Evolutionary conservation across 805 yeast species (phyloP).

Genomic region (Metschnikowia kofuensis): DNA sequence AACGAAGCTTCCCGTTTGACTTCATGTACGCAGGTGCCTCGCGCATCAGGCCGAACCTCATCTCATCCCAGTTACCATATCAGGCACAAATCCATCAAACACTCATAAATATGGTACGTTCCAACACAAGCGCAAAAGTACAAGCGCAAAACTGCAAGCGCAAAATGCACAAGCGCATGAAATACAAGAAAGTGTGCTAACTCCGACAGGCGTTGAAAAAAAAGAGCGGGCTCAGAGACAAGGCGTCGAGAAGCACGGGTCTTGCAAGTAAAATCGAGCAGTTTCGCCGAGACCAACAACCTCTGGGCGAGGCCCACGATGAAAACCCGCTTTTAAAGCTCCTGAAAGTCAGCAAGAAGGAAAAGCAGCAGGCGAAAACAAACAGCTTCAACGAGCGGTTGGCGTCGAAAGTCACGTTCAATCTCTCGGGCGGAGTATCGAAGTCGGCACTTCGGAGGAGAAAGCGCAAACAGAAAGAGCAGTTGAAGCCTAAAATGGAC

Average conservation of each 20-base stretch:
- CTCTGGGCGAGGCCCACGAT: slow-evolving; percentile 19
- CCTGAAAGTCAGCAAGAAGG: slow-evolving; percentile 51
- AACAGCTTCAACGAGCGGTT: slow-evolving; percentile 34
- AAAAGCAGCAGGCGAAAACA: slow-evolving; percentile 43
- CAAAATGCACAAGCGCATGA: no score
- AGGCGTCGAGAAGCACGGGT: slow-evolving; percentile 22
- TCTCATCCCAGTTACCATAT: no score
- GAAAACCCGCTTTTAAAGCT: slow-evolving; percentile 53
- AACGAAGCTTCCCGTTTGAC: no score
- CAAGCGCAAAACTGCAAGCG: no score
- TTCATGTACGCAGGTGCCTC: no score
- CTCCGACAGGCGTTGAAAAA: slow-evolving; percentile 24
- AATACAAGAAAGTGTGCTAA: no score
- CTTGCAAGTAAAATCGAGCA: slow-evolving; percentile 27
- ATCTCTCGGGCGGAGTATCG: slow-evolving; percentile 49
- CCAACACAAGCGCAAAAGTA: no score
- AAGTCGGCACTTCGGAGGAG: slow-evolving; percentile 66
- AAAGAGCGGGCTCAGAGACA: slow-evolving; percentile 35
- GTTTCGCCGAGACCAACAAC: slow-evolving; percentile 20
- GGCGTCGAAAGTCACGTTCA: slow-evolving; percentile 27
- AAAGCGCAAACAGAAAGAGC: slow-evolving; percentile 56
- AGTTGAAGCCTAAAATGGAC: slow-evolving; percentile 63
- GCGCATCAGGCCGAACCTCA: no score
- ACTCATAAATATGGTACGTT: no score
- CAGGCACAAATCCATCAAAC: no score